These are phyloP conservation scores for Phlegmacium glaucopus DNA, from an alignment of 768 basidiomycete genomes.

Conservation along the genomic window DNA sequence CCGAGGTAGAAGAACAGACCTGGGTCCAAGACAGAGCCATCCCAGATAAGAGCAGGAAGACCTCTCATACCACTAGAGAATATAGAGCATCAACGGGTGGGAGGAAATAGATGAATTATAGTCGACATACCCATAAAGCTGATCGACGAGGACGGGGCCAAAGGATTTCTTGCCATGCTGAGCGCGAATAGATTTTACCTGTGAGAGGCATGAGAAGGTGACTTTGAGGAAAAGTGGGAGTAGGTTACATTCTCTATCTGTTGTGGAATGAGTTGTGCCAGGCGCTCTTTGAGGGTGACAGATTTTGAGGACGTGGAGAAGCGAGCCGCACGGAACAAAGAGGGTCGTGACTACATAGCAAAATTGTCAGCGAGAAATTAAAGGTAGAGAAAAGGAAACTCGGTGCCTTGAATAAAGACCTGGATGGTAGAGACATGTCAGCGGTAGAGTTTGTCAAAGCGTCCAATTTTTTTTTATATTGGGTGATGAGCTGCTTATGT, in stretches of 20 bases:
- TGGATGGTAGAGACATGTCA: slow-evolving; percentile 10
- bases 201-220: slow-evolving; percentile 5
- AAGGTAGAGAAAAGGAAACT: slow-evolving; percentile 15
- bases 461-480: slow-evolving; percentile 1
- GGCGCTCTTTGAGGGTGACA: slow-evolving; percentile 84
- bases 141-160: slow-evolving; percentile 87
- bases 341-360: slow-evolving; percentile 45
- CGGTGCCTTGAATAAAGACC: slow-evolving; percentile 35
- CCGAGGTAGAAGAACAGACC: slow-evolving; percentile 48
- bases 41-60: slow-evolving; percentile 95
- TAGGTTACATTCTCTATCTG: slow-evolving; percentile 68
- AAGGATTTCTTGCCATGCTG: slow-evolving; percentile 92
- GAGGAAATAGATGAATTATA: not conserved
- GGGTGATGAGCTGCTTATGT: not conserved
- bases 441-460: slow-evolving; percentile 3
- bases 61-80: slow-evolving; percentile 75
- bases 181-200: slow-evolving; percentile 83
- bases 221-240: not conserved
- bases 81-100: slow-evolving; percentile 6
- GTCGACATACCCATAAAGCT: slow-evolving; percentile 73
- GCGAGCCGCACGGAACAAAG: slow-evolving; percentile 44
- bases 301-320: slow-evolving; percentile 64
- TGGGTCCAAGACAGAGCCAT: slow-evolving; percentile 95
- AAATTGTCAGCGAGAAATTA: slow-evolving; percentile 5
- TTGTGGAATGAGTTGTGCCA: slow-evolving; percentile 89